These are phyloP conservation scores for Thyridium curvatum DNA, from an alignment of 2,329 filamentous ascomycete genomes.

Conservation along the genomic window DNA sequence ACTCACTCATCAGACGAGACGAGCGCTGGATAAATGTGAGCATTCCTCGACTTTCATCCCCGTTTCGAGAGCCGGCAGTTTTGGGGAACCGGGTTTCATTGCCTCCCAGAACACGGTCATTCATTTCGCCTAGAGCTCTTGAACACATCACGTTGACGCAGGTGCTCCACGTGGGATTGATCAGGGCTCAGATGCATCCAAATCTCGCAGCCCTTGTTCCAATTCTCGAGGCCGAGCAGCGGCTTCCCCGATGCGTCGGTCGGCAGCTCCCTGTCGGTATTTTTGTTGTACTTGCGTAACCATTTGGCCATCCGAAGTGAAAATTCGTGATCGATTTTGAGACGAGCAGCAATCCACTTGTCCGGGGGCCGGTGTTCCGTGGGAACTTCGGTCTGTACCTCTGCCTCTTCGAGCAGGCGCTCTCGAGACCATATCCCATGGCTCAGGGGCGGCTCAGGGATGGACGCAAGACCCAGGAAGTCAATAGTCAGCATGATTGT, in stretches of 20 bases:
- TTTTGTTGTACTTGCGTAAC: constrained; percentile 30
- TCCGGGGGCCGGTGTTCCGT: constrained; percentile 47
- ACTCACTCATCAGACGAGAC: background rate
- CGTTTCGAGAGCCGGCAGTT: constrained; percentile 1
- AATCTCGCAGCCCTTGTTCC: constrained; percentile 20
- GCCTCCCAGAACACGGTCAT: background rate
- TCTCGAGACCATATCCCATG: constrained; percentile 48
- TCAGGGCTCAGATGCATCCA: constrained; percentile 24
- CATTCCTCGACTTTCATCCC: background rate
- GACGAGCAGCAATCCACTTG: constrained; percentile 50
- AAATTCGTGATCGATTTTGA: constrained; percentile 54
- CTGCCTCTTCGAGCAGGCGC: constrained; percentile 35
- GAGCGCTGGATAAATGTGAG: background rate
- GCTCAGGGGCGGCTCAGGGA: constrained; percentile 36
- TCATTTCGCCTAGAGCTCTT: background rate
- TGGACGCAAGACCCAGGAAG: constrained; percentile 45
- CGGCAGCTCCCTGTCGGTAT: constrained; percentile 16
- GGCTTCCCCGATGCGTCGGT: constrained; percentile 29
- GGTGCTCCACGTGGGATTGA: constrained; percentile 12
- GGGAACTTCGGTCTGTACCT: constrained; percentile 35
- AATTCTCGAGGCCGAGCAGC: constrained; percentile 23
- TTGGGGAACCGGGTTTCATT: background rate
- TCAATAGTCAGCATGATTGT: constrained; percentile 58
- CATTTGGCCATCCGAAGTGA: constrained; percentile 38
- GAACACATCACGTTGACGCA: background rate